Percentiles rank a stretch among this genome's conserved stretches.
Conservation (phyloP, 2,329 filamentous ascomycete genomes). For the Thyridium curvatum region DNA sequence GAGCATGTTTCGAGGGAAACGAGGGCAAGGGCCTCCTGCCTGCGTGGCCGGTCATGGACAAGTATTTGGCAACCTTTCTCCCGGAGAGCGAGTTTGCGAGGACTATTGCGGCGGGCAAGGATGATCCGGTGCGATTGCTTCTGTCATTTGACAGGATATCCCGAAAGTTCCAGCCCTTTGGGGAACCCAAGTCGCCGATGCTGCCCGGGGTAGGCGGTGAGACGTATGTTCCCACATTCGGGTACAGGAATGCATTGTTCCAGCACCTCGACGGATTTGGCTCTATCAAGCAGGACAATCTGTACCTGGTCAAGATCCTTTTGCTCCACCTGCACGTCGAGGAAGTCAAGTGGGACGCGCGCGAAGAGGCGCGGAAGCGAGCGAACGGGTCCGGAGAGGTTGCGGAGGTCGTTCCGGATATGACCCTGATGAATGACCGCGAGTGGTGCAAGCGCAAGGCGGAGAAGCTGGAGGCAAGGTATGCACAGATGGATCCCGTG, state of each 20-base stretch:
- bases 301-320: constrained; percentile 7
- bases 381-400: neutral
- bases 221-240: neutral
- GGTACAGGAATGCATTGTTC: constrained; percentile 5
- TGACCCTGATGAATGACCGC: neutral
- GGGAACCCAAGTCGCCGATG: too few relatives aligned
- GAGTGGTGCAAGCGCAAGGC: constrained; percentile 2
- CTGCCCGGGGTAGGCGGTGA: too few relatives aligned
- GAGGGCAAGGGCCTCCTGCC: constrained; percentile 3
- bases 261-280: constrained; percentile 5
- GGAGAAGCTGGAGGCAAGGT: constrained; percentile 3
- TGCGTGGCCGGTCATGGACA: constrained; percentile 13
- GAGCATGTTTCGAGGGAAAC: neutral
- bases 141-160: constrained; percentile 2
- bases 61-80: constrained; percentile 7
- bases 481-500: constrained; percentile 12
- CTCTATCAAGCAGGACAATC: constrained; percentile 1
- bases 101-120: neutral
- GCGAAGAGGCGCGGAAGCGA: too few relatives aligned
- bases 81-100: constrained; percentile 6
- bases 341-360: neutral
- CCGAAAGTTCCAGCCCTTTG: too few relatives aligned
- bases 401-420: too few relatives aligned
- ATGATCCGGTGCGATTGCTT: constrained; percentile 1
- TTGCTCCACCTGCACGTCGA: constrained; percentile 1